These are phyloP conservation scores for Tolypocladium endophyticum DNA, from an alignment of 2,329 filamentous ascomycete genomes.

Conservation along the genomic window DNA sequence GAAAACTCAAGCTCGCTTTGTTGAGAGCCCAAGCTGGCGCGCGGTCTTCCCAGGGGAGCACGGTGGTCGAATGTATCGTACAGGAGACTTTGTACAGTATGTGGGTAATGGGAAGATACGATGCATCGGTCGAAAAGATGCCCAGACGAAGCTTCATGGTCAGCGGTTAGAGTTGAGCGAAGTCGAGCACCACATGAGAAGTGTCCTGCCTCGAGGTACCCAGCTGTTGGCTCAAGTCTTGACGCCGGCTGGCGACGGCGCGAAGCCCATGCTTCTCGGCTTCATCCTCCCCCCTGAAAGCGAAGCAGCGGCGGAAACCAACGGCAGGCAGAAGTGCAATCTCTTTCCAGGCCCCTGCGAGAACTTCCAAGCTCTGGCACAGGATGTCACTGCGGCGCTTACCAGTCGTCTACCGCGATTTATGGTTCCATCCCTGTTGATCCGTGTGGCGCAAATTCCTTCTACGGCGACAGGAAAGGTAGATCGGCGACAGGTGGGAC, in stretches of 20 bases:
- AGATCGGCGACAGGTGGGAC: conserved; percentile 6
- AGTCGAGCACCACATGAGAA: conserved; percentile 1
- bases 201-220: not conserved
- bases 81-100: conserved; percentile 3
- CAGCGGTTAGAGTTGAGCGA: conserved; percentile 3
- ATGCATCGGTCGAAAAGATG: conserved; percentile 2
- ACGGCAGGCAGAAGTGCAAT: not conserved
- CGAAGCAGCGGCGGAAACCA: not conserved
- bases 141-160: conserved; percentile 2
- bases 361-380: not conserved
- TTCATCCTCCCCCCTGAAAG: not conserved
- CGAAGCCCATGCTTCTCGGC: not conserved
- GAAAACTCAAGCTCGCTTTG: conserved; percentile 17
- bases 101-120: not conserved
- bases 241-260: not conserved
- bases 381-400: not conserved
- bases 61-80: not conserved
- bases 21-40: conserved; percentile 30
- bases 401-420: conserved; percentile 7
- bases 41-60: conserved; percentile 5
- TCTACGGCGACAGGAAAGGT: conserved; percentile 9
- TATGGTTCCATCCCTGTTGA: conserved; percentile 11
- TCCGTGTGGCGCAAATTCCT: conserved; percentile 7
- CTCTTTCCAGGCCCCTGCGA: not conserved
- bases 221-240: not conserved